A percentile compares a stretch with the other conserved stretches of the same genome.
Evolutionary conservation across 176 grass and related monocot species (phyloP).

Genomic region (Eleusine indica): DNA sequence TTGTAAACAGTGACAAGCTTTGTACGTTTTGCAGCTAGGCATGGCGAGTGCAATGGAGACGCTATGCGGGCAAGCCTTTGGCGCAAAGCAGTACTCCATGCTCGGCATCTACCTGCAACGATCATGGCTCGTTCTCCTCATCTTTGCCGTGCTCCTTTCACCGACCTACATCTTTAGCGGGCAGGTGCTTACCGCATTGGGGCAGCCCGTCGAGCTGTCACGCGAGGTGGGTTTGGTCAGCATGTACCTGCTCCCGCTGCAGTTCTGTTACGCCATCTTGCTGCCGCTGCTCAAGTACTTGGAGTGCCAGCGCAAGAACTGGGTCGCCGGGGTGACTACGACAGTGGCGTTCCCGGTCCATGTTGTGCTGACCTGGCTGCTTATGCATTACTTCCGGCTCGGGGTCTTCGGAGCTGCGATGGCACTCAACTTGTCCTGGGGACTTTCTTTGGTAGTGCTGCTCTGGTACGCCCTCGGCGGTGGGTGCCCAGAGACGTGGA

Average conservation of each 20-base stretch:
- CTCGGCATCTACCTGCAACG: slow-evolving; percentile 58
- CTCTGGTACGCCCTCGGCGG: slow-evolving; percentile 33
- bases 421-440: slow-evolving; percentile 40
- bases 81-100: slow-evolving; percentile 48
- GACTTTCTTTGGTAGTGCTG: neutral
- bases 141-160: slow-evolving; percentile 25
- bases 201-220: slow-evolving; percentile 35
- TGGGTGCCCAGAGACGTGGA: slow-evolving; percentile 50
- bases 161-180: slow-evolving; percentile 39
- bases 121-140: slow-evolving; percentile 48
- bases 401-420: slow-evolving; percentile 36
- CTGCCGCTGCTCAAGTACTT: slow-evolving; percentile 46
- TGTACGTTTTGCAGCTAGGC: slow-evolving; percentile 36
- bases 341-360: slow-evolving; percentile 28
- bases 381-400: slow-evolving; percentile 28
- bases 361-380: slow-evolving; percentile 38
- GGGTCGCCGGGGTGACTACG: neutral
- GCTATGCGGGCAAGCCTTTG: slow-evolving; percentile 48
- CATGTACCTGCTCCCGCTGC: slow-evolving; percentile 34
- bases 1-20: too few relatives aligned
- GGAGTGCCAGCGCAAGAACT: slow-evolving; percentile 53
- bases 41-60: slow-evolving; percentile 60
- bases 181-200: slow-evolving; percentile 24
- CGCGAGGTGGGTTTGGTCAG: neutral
- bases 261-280: slow-evolving; percentile 31